Conservation (phyloP, 108 stramenopile genomes). For the Fragilariopsis cylindrus region DNA sequence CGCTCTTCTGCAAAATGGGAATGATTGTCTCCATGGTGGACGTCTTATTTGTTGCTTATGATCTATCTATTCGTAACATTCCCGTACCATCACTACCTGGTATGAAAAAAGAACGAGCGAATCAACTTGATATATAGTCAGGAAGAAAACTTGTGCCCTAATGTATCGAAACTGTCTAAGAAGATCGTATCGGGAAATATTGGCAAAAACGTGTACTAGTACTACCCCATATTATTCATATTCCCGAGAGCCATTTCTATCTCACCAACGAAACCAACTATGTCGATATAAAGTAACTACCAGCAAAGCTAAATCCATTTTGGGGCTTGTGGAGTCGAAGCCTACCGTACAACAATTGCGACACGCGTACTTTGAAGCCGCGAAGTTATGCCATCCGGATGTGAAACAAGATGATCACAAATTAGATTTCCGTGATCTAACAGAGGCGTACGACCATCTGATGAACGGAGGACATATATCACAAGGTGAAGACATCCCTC, state of each 20-base stretch:
- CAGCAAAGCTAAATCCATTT: slow-evolving; percentile 44
- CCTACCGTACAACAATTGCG: slow-evolving; percentile 57
- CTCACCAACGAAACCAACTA: not conserved
- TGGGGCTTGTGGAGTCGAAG: slow-evolving; percentile 39
- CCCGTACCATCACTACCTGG: too few species aligned
- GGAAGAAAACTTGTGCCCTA: too few species aligned
- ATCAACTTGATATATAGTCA: too few species aligned
- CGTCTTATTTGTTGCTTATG: too few species aligned
- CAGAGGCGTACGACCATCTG: slow-evolving; percentile 74
- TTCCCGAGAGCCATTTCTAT: not conserved
- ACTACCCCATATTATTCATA: too few species aligned
- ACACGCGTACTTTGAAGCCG: slow-evolving; percentile 68
- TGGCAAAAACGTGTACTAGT: too few species aligned
- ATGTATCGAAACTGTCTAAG: too few species aligned
- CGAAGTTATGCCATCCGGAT: slow-evolving; percentile 79
- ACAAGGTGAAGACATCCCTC: slow-evolving; percentile 27
- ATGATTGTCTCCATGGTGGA: too few species aligned
- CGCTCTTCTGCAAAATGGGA: too few species aligned
- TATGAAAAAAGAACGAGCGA: too few species aligned
- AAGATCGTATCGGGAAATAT: too few species aligned
- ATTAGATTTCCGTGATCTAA: slow-evolving; percentile 56
- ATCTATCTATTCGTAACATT: too few species aligned
- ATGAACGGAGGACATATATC: slow-evolving; percentile 15
- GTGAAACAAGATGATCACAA: slow-evolving; percentile 25
- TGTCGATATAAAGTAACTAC: slow-evolving; percentile 32